Conservation (phyloP, 2,329 filamentous ascomycete species). For the Periconia macrospinosa region DNA sequence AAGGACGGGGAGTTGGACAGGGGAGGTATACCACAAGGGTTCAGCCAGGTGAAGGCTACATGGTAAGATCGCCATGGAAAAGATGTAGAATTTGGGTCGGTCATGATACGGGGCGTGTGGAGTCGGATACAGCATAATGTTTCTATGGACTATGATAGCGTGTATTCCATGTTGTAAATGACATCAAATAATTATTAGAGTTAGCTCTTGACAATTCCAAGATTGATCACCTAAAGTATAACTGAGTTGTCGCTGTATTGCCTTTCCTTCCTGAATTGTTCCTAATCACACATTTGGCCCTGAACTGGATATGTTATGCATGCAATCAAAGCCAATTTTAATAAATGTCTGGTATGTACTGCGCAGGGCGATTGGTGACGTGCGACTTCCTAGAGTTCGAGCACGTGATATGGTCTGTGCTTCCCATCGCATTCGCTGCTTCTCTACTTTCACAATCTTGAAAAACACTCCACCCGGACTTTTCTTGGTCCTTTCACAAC, state of each 20-base stretch:
- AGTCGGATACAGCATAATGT: constrained; percentile 22
- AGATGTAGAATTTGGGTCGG: neutral
- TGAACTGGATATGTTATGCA: no score
- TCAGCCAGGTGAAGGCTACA: constrained; percentile 1
- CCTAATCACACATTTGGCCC: no score
- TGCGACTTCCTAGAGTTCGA: neutral
- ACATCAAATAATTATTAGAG: constrained; percentile 5
- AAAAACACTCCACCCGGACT: neutral
- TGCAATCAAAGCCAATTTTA: no score
- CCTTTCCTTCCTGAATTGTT: no score
- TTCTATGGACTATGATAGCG: constrained; percentile 39
- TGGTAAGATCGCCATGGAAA: neutral
- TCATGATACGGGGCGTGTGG: neutral
- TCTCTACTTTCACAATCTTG: neutral
- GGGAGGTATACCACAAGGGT: constrained; percentile 5
- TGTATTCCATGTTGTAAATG: constrained; percentile 31
- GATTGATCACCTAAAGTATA: no score
- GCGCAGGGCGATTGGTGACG: no score
- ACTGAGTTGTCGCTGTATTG: no score
- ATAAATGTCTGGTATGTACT: no score
- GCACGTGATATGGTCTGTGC: neutral
- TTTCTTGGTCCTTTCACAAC: neutral
- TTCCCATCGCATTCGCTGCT: neutral
- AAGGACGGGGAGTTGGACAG: neutral
- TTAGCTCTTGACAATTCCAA: neutral